phyloP scores from a whole-genome alignment of 2,329 filamentous ascomycete species.

The Nemania sp. region DNA sequence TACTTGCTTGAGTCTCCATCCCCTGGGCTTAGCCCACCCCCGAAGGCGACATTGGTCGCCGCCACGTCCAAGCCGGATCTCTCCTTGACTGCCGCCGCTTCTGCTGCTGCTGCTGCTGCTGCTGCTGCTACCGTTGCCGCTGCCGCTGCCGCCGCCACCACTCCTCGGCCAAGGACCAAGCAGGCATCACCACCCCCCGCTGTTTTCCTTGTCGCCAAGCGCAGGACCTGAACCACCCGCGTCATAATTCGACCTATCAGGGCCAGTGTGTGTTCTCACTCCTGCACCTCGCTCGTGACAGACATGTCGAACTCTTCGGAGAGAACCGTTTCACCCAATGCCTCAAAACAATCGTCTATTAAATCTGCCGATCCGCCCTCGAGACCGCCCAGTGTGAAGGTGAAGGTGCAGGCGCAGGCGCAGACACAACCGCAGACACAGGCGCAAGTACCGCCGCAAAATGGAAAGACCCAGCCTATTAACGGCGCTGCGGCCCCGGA shows the following conservation, averaged over 20 bases:
- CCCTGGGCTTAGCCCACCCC: conserved; percentile 52
- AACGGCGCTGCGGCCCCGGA: conserved; percentile 52
- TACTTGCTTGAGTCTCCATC: conserved; percentile 47
- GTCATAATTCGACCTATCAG: conserved; percentile 34
- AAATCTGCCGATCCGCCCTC: conserved; percentile 50
- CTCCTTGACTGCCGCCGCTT: conserved; percentile 3
- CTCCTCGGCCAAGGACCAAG: conserved; percentile 29
- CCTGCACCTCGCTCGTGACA: conserved; percentile 20
- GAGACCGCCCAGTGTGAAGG: conserved; percentile 48
- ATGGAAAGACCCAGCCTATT: conserved; percentile 44
- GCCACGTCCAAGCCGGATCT: conserved; percentile 37
- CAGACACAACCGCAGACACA: conserved; percentile 26
- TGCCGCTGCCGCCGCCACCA: conserved; percentile 37
- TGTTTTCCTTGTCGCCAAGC: conserved; percentile 47
- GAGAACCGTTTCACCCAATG: conserved; percentile 49
- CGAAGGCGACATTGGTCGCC: conserved; percentile 51
- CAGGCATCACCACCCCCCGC: conserved; percentile 35
- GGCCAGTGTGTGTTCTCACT: conserved; percentile 22
- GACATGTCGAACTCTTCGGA: conserved; percentile 52
- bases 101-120: background rate
- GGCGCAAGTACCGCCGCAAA: conserved; percentile 38
- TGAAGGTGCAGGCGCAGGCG: conserved; percentile 35
- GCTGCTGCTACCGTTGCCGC: background rate
- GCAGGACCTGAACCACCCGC: conserved; percentile 36
- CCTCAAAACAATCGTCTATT: conserved; percentile 51